A percentile compares a stretch with the other conserved stretches of the same genome.
Evolutionary conservation across 2,329 filamentous ascomycete genomes (phyloP).

Genomic region (Beauveria bassiana): DNA sequence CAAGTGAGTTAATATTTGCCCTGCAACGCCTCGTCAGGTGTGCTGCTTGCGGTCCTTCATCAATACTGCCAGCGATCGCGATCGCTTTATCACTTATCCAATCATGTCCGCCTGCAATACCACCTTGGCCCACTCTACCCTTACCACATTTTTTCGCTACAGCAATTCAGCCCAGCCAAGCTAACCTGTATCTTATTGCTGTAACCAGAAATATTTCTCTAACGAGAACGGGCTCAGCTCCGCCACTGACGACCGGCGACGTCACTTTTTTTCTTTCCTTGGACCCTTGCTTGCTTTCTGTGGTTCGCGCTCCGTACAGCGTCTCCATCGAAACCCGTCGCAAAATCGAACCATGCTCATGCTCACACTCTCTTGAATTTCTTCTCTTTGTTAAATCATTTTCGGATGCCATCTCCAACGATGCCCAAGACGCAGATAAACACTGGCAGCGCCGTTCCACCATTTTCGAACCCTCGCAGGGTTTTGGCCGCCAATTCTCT

Average conservation of each 20-base stretch:
- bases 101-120: background rate
- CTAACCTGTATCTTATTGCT: background rate
- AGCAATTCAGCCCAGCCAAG: background rate
- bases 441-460: background rate
- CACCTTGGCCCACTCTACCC: background rate
- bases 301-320: background rate
- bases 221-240: background rate
- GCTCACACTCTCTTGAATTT: background rate
- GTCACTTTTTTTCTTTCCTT: background rate
- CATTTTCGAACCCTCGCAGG: slow-evolving; percentile 27
- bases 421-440: background rate
- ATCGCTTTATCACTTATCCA: background rate
- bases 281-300: background rate
- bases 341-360: slow-evolving; percentile 9
- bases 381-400: background rate
- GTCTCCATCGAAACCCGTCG: background rate
- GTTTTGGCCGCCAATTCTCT: slow-evolving; percentile 38
- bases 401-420: background rate
- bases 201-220: background rate
- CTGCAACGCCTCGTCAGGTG: background rate
- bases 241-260: slow-evolving; percentile 6
- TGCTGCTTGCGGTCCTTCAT: background rate
- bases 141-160: background rate
- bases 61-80: background rate
- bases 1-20: background rate